Evolutionary conservation across 1,284 basidiomycete species (phyloP).

Genomic region (Irpex sp.): DNA sequence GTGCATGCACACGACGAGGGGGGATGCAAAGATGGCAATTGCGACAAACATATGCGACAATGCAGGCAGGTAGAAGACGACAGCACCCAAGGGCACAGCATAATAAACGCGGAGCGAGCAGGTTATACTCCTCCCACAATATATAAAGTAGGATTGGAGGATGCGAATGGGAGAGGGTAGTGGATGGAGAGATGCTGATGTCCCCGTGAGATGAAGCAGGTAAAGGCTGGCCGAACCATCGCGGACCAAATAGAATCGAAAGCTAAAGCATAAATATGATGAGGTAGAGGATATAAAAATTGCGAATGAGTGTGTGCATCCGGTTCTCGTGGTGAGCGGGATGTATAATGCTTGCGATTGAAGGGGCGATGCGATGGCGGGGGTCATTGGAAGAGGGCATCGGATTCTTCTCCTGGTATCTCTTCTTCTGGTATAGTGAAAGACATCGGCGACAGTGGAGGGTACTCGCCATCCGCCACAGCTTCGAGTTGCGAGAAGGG

Average conservation of each 20-base stretch:
- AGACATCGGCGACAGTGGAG: slow-evolving; percentile 69
- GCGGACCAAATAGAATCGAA: neutral
- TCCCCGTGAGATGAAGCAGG: slow-evolving; percentile 1
- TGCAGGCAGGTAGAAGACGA: neutral
- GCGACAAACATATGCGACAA: neutral
- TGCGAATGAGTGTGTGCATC: slow-evolving; percentile 5
- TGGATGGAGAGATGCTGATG: neutral
- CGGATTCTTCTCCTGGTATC: slow-evolving; percentile 23
- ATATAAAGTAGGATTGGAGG: neutral
- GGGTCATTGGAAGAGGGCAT: neutral
- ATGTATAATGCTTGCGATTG: slow-evolving; percentile 12
- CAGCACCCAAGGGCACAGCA: neutral
- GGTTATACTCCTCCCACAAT: neutral
- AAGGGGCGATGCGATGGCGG: slow-evolving; percentile 8
- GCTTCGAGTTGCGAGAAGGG: slow-evolving; percentile 78
- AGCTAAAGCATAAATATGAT: slow-evolving; percentile 5
- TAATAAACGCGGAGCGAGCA: neutral
- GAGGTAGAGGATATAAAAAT: neutral
- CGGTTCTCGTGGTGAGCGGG: slow-evolving; percentile 8
- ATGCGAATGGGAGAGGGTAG: neutral
- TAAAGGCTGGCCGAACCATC: slow-evolving; percentile 4
- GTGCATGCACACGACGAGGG: neutral
- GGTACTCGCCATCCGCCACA: slow-evolving; percentile 70
- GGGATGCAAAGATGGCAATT: neutral
- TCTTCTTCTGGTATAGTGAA: slow-evolving; percentile 52